Conservation (phyloP, 1,284 basidiomycete genomes). For the Singerocomus inundabilis region DNA sequence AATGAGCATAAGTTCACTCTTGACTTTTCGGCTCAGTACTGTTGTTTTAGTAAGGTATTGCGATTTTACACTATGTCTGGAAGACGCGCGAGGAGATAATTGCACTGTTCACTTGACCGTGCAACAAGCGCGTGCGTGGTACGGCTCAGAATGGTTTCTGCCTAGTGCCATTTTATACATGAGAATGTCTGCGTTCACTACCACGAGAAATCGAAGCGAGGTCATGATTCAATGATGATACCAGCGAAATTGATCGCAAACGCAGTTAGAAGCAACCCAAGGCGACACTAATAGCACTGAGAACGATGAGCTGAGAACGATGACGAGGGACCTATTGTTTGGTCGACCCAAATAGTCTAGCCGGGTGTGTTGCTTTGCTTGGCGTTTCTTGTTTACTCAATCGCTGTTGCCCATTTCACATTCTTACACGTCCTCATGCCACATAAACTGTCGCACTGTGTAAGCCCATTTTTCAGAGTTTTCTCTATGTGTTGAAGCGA, state of each 20-base stretch:
- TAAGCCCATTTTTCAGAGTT: too few relatives aligned
- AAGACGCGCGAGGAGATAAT: neutral
- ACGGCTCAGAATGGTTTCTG: neutral
- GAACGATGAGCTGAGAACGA: too few relatives aligned
- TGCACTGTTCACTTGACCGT: neutral
- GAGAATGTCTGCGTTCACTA: neutral
- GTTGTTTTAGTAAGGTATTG: slow-evolving; percentile 23
- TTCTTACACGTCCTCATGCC: too few relatives aligned
- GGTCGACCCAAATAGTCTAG: too few relatives aligned
- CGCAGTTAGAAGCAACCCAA: neutral
- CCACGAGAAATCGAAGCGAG: neutral
- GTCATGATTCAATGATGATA: neutral
- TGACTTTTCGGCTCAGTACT: slow-evolving; percentile 19
- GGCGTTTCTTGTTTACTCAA: too few relatives aligned
- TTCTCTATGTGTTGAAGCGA: too few relatives aligned
- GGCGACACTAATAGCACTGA: too few relatives aligned
- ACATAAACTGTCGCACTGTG: too few relatives aligned
- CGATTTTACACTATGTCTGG: slow-evolving; percentile 1
- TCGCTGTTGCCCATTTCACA: too few relatives aligned
- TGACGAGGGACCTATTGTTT: too few relatives aligned
- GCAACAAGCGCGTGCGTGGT: neutral
- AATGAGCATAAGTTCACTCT: slow-evolving; percentile 15
- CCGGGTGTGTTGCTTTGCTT: too few relatives aligned
- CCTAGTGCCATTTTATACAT: neutral
- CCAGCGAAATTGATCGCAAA: neutral